These are phyloP conservation scores for Cordia subcordata DNA, from an alignment of 257 asterid species.

Conservation along the genomic window DNA sequence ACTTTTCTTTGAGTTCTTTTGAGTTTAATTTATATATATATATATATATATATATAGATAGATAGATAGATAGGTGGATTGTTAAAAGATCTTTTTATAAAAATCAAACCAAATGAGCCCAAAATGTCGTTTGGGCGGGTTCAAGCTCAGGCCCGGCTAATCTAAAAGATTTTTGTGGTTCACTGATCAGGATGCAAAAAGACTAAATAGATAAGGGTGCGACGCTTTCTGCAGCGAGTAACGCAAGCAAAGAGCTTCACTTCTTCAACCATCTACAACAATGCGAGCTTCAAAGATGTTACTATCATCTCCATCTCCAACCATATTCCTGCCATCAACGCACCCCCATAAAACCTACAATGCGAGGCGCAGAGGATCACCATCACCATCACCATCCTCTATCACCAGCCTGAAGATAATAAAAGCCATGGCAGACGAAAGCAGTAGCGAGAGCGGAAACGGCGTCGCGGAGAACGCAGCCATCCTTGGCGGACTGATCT, in stretches of 20 bases:
- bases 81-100: too few species aligned
- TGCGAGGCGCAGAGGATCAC: too few species aligned
- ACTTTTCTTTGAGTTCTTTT: too few species aligned
- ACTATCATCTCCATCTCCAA: too few species aligned
- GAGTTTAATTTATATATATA: too few species aligned
- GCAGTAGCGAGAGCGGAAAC: slow-evolving; percentile 26
- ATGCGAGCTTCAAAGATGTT: slow-evolving; percentile 27
- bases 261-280: too few species aligned
- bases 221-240: neutral
- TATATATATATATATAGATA: too few species aligned
- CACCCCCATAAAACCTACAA: neutral
- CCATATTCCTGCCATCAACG: neutral
- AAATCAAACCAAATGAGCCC: too few species aligned
- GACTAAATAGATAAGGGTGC: neutral
- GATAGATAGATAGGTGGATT: too few species aligned
- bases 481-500: slow-evolving; percentile 49
- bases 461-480: slow-evolving; percentile 38
- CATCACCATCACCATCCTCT: too few species aligned
- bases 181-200: neutral
- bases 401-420: slow-evolving; percentile 12
- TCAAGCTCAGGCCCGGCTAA: neutral
- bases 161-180: neutral
- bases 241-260: too few species aligned
- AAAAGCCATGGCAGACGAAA: slow-evolving; percentile 51
- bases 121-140: too few species aligned